Evolutionary conservation across 768 basidiomycete species (phyloP), one percentile per base, ranked within the genome.

Genomic region (Mycena floridula): DNA sequence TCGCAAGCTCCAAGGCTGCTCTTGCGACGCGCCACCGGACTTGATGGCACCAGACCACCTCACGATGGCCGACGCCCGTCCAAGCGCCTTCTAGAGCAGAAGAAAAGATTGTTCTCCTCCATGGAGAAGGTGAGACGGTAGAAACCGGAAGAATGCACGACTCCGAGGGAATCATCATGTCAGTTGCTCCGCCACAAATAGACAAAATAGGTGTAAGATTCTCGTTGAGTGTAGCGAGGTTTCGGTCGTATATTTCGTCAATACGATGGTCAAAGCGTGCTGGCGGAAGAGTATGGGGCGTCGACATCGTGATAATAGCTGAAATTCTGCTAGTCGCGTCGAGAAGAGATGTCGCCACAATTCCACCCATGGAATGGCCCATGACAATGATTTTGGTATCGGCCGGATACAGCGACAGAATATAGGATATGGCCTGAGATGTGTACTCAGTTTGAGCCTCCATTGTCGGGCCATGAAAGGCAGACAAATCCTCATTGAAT

Each of bases 41-140:
- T 64, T 99, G 96, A 62, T 97, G 90, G 58, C 96, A 98, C 96
- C 96, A 99, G 4, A 98, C 91, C 79, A 97, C 94, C 48, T 89
- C 94, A 32, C 82, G 82, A 60, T 99, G 96, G 21, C 94, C 95
- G 4, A 97, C 89, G 2, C 91, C 90, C 2, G 94, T 90, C 89
- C 93, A 95, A 2, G 84, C 78, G n/a, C 90, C 89, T 39, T 94
- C 87, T 21, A 98, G 67, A 1, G 82, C 85, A 25, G 87, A 87
- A 1, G 91, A 87, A 57, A 96, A 95, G 4, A 94, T 71, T 1
- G 82, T 84, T 28, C 73, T 71, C 32, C 81, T 63, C 47, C 76
- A 82, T 12, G 56, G 53, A 16, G 55, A 50, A 16, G 20, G 22
- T 3, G 52, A 48, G 2, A 46, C 38, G 27, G 52, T 44, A 25